Evolutionary conservation across 2,329 filamentous ascomycete species (phyloP), one percentile per base, ranked within the genome.

Genomic region (Alternaria ventricosa): DNA sequence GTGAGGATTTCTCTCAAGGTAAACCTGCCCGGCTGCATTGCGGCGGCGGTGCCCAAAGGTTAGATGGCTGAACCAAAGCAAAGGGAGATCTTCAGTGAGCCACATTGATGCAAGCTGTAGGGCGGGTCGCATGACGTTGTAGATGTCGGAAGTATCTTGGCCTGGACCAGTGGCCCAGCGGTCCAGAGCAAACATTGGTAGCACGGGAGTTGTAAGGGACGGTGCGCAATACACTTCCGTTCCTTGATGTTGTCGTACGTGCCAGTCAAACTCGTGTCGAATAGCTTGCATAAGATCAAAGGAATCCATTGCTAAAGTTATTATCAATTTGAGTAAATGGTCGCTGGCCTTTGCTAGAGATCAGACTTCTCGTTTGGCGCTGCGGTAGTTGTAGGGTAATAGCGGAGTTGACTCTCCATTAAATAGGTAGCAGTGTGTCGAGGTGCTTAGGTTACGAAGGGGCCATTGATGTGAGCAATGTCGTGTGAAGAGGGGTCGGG

Each of bases 1-100:
- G 18, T 63, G 53, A 5, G 30, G n/a, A 1, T 47, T 65, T 3
- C 55, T 13, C 3, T 50, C 58, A 6, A 71, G 60, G 18, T 70
- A 71, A 0, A 27, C 55, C 18, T 44, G 20, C 2, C 46, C 51
- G 8, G 25, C 44, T 9, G 28, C 8, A 20, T 49, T 44, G 7
- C 45, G 47, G 12, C 57, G 59, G 3, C 46, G 59, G 9, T 60
- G 18, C 4, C 71, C 70, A 13, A 57, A 72, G 0, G 63, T 69
- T 2, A 70, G 22, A 44, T 72, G 68, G n/a, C 51, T 50, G 50
- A 69, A 73, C 69, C 69, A 73, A 20, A 57, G 33, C 10, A 75
- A 53, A 2, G 51, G 51, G n/a, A 62, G 67, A 9, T 65, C 50
- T 50, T 73, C 71, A 5, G 36, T 65, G 0, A 74, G 27, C 22